Evolutionary conservation across 2,329 filamentous ascomycete species (phyloP).

Genomic region (Elsinoe ampelina): DNA sequence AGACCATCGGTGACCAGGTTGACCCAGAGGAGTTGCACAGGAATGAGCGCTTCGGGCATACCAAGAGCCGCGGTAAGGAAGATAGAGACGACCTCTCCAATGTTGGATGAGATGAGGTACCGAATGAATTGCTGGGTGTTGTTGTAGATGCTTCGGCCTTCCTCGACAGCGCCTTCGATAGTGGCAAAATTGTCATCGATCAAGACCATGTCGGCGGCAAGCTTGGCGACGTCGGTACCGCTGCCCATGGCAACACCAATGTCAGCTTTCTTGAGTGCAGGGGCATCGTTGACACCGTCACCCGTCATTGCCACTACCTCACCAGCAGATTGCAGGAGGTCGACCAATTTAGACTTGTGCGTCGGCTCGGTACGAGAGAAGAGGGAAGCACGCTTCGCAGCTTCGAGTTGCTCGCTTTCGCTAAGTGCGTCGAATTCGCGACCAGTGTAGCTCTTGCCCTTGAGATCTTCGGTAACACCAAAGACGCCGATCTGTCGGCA

Average conservation of each 20-base stretch:
- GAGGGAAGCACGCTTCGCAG: constrained; percentile 74
- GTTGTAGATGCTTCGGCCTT: constrained; percentile 97
- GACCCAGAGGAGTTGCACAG: constrained; percentile 96
- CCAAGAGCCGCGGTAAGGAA: constrained; percentile 93
- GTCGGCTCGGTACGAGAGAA: constrained; percentile 94
- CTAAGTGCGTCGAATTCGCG: constrained; percentile 85
- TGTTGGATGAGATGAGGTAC: constrained; percentile 98
- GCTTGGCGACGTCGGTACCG: constrained; percentile 91
- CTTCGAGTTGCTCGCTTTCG: constrained; percentile 69
- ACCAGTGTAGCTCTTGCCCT: constrained; percentile 89
- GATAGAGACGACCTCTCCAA: constrained; percentile 97
- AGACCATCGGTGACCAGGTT: constrained; percentile 97
- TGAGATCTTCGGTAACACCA: constrained; percentile 66
- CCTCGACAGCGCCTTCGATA: constrained; percentile 90
- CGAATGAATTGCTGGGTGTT: constrained; percentile 99
- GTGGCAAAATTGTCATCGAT: constrained; percentile 99
- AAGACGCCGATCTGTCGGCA: constrained; percentile 97
- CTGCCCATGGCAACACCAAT: constrained; percentile 99
- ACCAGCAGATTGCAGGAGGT: constrained; percentile 82
- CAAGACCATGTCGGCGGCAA: constrained; percentile 97
- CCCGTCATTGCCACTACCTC: constrained; percentile 99
- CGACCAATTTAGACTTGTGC: constrained; percentile 96
- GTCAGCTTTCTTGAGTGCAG: constrained; percentile 94
- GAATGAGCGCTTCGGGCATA: constrained; percentile 95
- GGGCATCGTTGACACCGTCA: constrained; percentile 96